Evolutionary conservation across 2,329 filamentous ascomycete genomes (phyloP).

Genomic region (Catunica adiposa): DNA sequence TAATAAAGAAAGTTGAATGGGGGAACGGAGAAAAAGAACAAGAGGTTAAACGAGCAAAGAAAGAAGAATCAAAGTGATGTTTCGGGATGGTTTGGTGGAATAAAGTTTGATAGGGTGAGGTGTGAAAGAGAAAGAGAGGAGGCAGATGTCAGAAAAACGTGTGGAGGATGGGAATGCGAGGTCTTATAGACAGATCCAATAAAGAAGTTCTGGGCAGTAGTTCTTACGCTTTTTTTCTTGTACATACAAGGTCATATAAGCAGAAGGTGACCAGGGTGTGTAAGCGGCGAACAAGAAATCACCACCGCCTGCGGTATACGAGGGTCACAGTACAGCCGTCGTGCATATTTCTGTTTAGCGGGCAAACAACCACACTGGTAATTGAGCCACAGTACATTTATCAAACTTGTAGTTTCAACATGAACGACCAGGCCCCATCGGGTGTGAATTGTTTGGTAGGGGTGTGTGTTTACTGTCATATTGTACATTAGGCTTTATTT

Average conservation of each 20-base stretch:
- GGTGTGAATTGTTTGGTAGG: no score
- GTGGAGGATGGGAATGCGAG: background rate
- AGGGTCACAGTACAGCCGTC: no score
- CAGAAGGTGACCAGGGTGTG: background rate
- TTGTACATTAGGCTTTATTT: no score
- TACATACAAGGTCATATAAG: background rate
- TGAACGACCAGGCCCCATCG: no score
- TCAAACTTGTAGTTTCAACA: no score
- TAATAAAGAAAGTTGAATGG: conserved; percentile 1
- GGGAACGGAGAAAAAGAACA: background rate
- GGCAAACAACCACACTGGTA: no score
- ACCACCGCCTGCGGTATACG: no score
- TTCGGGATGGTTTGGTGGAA: background rate
- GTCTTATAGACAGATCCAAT: background rate
- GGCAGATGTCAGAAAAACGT: background rate
- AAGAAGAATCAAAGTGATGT: background rate
- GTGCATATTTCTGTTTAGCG: no score
- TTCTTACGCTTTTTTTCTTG: background rate
- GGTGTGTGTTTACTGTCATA: no score
- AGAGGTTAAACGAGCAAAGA: background rate
- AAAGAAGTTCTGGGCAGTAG: background rate
- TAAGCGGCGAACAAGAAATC: no score
- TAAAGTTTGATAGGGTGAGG: background rate
- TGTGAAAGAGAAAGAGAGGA: background rate
- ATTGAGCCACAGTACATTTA: no score